Conservation (phyloP, 106 monocot genomes). For the Dioscorea alata region DNA sequence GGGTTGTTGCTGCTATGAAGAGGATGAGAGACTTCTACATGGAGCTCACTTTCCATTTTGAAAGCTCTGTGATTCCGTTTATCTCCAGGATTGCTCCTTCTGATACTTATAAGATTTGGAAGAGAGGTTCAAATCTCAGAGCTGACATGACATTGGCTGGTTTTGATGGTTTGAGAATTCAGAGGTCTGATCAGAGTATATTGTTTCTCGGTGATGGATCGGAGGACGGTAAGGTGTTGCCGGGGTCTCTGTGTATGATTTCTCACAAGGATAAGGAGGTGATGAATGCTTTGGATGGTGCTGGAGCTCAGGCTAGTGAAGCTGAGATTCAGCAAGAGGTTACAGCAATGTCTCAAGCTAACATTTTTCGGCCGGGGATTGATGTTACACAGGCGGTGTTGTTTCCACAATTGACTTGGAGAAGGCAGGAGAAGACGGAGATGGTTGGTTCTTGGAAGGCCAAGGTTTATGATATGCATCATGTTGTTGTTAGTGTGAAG, state of each 20-base stretch:
- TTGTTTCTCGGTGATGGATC: constrained; percentile 90
- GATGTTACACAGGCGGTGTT: constrained; percentile 84
- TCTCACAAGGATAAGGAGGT: constrained; percentile 86
- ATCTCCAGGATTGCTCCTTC: constrained; percentile 84
- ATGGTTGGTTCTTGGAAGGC: constrained; percentile 84
- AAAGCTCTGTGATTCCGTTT: constrained; percentile 96
- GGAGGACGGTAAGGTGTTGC: constrained; percentile 53
- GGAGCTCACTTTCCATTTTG: constrained; percentile 94
- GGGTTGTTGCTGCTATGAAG: constrained; percentile 58
- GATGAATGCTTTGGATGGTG: constrained; percentile 72
- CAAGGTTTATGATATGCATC: constrained; percentile 91
- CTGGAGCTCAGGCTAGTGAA: constrained; percentile 60
- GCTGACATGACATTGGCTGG: constrained; percentile 95
- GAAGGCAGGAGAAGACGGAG: constrained; percentile 81
- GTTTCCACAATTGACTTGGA: constrained; percentile 80
- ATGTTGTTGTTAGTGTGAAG: constrained; percentile 93
- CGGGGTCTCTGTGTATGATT: constrained; percentile 71
- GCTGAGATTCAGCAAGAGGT: constrained; percentile 73
- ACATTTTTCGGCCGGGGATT: constrained; percentile 82
- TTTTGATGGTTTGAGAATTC: constrained; percentile 82
- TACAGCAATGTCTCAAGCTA: constrained; percentile 62
- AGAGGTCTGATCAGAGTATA: constrained; percentile 74
- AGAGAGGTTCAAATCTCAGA: constrained; percentile 73
- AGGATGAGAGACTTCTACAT: constrained; percentile 94
- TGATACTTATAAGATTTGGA: constrained; percentile 95